phyloP scores from a whole-genome alignment of 1,284 basidiomycete genomes.

The Fomitopsis pinicola region DNA sequence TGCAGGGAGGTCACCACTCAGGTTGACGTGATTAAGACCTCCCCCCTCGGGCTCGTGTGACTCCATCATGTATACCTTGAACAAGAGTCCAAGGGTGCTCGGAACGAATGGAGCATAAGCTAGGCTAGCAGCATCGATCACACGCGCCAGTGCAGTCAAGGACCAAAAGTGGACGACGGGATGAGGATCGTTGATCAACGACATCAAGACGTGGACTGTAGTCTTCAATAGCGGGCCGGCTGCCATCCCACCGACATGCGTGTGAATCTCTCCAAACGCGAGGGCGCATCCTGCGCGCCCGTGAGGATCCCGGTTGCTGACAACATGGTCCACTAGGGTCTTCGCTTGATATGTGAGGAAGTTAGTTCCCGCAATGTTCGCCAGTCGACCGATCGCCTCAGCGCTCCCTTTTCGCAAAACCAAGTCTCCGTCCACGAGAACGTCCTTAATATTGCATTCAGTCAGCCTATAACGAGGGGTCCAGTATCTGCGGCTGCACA shows the following conservation, averaged over 20 bases:
- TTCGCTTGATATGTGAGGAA: slow-evolving; percentile 91
- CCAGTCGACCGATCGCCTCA: slow-evolving; percentile 87
- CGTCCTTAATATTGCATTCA: slow-evolving; percentile 45
- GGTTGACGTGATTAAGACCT: slow-evolving; percentile 76
- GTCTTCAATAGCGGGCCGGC: slow-evolving; percentile 95
- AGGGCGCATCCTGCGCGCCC: slow-evolving; percentile 92
- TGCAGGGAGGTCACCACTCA: slow-evolving; percentile 87
- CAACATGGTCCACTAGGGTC: slow-evolving; percentile 92
- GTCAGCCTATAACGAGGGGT: no score
- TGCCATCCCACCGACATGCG: slow-evolving; percentile 88
- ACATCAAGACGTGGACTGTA: slow-evolving; percentile 94
- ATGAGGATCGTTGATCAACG: slow-evolving; percentile 93
- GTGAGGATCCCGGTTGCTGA: slow-evolving; percentile 92
- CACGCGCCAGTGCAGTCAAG: slow-evolving; percentile 79
- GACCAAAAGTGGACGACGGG: slow-evolving; percentile 96
- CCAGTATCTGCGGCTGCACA: slow-evolving; percentile 18
- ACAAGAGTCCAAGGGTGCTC: slow-evolving; percentile 86
- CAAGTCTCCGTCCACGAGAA: slow-evolving; percentile 78
- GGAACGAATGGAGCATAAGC: slow-evolving; percentile 89
- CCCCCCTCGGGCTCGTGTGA: slow-evolving; percentile 96
- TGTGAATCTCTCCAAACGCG: slow-evolving; percentile 93
- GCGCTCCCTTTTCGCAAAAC: slow-evolving; percentile 80
- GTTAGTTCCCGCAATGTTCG: slow-evolving; percentile 78
- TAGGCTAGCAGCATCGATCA: slow-evolving; percentile 90
- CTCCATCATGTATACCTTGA: slow-evolving; percentile 88